Evolutionary conservation across 192 early-diverging fungal genomes (phyloP), one percentile per base, ranked within the genome.

Genomic region (Coemansia sp.): DNA sequence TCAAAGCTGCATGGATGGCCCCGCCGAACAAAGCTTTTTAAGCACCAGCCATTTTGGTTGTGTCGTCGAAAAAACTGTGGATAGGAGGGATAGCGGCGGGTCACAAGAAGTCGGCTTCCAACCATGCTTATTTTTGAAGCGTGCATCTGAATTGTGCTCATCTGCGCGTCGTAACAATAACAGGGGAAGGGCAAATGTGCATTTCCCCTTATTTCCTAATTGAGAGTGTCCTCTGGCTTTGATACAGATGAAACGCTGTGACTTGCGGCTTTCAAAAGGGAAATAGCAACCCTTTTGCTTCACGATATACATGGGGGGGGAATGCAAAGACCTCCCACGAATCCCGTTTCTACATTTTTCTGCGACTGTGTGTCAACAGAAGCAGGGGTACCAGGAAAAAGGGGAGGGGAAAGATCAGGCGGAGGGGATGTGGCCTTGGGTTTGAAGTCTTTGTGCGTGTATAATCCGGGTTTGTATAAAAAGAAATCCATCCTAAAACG

Each of bases 361-460:
- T 63, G 40, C 46, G 61, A 51, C 61, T 33, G 20, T 34, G 61
- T 63, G 30, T 63, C 61, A 63, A 51, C 48, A 48, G 35, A 51
- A 21, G 42, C 46, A 51, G 48, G 48, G 61, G 48, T 33, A 35
- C 20, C n/a, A 30, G 30, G 39, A 43, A 10, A 5, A 45, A 30
- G 46, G 13, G 23, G 39, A 25, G 29, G 8, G 20, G 31, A 25
- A n/a, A 21, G 35, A 35, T 35, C 34, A 28, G 45, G 43, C 28
- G 34, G 6, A 43, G 40, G 40, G 40, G 40, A 13, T 4, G 39
- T 13, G 7, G 39, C n/a, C n/a, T 15, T 42, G 39, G 39, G 34
- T 10, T 35, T 35, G n/a, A n/a, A n/a, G n/a, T n/a, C n/a, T n/a
- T n/a, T n/a, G n/a, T n/a, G n/a, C n/a, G n/a, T n/a, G n/a, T n/a